Evolutionary conservation across 257 asterid genomes (phyloP), one percentile per base, ranked within the genome.

Genomic region (Cynanchum wilfordii): DNA sequence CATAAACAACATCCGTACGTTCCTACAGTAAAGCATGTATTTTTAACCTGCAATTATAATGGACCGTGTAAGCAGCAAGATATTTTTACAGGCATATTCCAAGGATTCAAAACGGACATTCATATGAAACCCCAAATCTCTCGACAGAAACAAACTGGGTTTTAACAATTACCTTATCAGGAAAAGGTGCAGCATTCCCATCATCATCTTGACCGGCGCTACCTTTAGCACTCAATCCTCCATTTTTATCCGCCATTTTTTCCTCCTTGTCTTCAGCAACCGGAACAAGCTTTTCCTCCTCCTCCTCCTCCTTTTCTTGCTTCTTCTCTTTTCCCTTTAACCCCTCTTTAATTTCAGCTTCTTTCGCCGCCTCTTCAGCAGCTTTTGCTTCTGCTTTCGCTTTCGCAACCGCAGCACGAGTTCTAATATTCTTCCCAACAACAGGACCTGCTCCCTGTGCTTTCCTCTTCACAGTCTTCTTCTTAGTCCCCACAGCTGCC

Each of bases 171-270:
- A 84, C 88, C 86, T 73, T 80, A 16, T 81, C 86, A 44, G 88
- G 88, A 29, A 84, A 81, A 2, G 79, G 70, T 6, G 79, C n/a
- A 60, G 70, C 70, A 3, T 25, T 30, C 15, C 69, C 82, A 50
- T 81, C 85, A 20, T 81, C 85, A 56, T 79, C 82, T 38, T 52
- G 73, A 36, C 77, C 87, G 10, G 80, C 78, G 57, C 78, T 78
- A 9, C 79, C 80, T 68, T 84, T 81, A 66, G 80, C 88, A 82
- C 88, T 84, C 77, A 79, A 63, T 0, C 84, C 84, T 30, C 84
- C 86, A 72, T 86, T 84, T 58, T 68, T 77, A 54, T 84, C 88
- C 68, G 70, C 86, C 88, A 84, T 84, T 49, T 75, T 52, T 50
- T 49, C 36, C 36, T 65, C 81, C 10, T 66, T 62, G 11, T 33